Conservation (phyloP, 1,284 basidiomycete species). For the Irpex sp. region DNA sequence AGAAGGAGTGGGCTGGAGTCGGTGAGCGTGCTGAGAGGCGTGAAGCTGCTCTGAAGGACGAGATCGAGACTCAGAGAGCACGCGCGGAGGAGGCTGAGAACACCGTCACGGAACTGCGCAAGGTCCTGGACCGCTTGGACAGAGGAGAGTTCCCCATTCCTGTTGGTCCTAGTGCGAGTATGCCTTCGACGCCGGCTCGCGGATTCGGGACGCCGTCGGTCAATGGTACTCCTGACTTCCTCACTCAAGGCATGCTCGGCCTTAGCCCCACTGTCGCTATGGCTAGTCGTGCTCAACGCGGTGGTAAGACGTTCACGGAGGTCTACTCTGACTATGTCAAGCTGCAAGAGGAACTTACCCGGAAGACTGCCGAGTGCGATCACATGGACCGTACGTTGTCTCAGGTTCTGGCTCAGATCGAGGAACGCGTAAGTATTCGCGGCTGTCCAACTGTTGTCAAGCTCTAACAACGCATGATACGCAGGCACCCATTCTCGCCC, state of each 20-base stretch:
- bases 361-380: slow-evolving; percentile 76
- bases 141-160: slow-evolving; percentile 65
- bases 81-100: slow-evolving; percentile 62
- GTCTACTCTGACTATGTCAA: slow-evolving; percentile 86
- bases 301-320: slow-evolving; percentile 85
- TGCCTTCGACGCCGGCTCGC: slow-evolving; percentile 34
- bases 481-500: slow-evolving; percentile 83
- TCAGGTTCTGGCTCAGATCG: slow-evolving; percentile 78
- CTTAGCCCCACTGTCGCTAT: slow-evolving; percentile 85
- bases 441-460: too few species aligned
- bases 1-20: slow-evolving; percentile 73
- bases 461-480: too few species aligned
- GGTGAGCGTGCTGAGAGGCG: slow-evolving; percentile 65
- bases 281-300: slow-evolving; percentile 72
- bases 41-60: slow-evolving; percentile 61
- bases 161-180: slow-evolving; percentile 24
- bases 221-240: slow-evolving; percentile 37
- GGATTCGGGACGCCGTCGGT: slow-evolving; percentile 39
- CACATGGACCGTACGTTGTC: slow-evolving; percentile 76
- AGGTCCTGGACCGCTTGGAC: slow-evolving; percentile 60
- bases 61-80: slow-evolving; percentile 60
- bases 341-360: slow-evolving; percentile 78
- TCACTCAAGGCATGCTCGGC: slow-evolving; percentile 53
- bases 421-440: slow-evolving; percentile 69
- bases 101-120: slow-evolving; percentile 56